A percentile compares a stretch with the other conserved stretches of the same genome.
Evolutionary conservation across 1,139 yeast species (phyloP).

Genomic region (Geotrichum siamense): DNA sequence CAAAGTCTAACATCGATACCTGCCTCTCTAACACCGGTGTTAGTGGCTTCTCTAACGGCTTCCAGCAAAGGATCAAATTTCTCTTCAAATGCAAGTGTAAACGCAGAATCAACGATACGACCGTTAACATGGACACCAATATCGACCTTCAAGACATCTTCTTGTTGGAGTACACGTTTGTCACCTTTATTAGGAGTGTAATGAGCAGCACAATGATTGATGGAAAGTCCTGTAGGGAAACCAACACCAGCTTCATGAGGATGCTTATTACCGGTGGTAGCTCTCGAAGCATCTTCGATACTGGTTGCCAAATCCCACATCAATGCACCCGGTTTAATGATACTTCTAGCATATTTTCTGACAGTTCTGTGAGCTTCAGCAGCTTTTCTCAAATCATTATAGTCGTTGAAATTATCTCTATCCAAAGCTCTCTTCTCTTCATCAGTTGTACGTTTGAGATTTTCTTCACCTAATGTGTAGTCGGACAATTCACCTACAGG

Average conservation of each 20-base stretch:
- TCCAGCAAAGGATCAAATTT: conserved; percentile 70
- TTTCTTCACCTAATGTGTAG: conserved; percentile 56
- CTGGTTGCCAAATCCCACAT: conserved; percentile 85
- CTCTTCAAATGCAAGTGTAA: conserved; percentile 75
- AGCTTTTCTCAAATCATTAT: conserved; percentile 91
- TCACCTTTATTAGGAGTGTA: conserved; percentile 97
- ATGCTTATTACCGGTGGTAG: conserved; percentile 59
- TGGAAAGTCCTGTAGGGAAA: conserved; percentile 92
- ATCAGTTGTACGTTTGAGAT: conserved; percentile 68
- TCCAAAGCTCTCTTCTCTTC: conserved; percentile 81
- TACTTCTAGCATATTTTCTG: conserved; percentile 66
- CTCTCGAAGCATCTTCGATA: conserved; percentile 78
- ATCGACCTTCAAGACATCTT: conserved; percentile 95
- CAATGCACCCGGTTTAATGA: conserved; percentile 84
- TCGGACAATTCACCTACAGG: conserved; percentile 35
- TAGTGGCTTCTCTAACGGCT: conserved; percentile 89
- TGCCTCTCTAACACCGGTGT: conserved; percentile 85
- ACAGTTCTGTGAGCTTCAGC: conserved; percentile 95
- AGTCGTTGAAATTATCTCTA: conserved; percentile 50
- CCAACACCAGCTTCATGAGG: conserved; percentile 77
- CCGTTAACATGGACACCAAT: conserved; percentile 97
- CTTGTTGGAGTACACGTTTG: conserved; percentile 65
- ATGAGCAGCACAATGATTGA: conserved; percentile 95
- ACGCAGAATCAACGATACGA: conserved; percentile 91
- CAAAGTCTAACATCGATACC: conserved; percentile 94